Conservation (phyloP, 495 filamentous ascomycete genomes). For the Neurospora sublineolata region DNA sequence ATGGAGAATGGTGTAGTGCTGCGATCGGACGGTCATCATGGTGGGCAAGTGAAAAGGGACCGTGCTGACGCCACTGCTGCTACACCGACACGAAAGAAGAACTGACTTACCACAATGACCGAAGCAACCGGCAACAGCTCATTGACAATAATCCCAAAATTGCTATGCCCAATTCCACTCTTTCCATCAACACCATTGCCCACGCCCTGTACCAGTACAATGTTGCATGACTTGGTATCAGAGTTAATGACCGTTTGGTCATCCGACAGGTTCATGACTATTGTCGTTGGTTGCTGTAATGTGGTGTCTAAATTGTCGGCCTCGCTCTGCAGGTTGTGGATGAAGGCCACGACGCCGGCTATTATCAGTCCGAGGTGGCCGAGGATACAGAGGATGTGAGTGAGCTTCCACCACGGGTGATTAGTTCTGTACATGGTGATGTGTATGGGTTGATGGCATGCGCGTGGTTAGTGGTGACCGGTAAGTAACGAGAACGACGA, state of each 20-base stretch:
- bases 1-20: background rate
- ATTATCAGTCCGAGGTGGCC: constrained; percentile 15
- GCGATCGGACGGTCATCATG: background rate
- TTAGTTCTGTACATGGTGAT: constrained; percentile 20
- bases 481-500: background rate
- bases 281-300: background rate
- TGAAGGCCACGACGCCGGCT: constrained; percentile 8
- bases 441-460: background rate
- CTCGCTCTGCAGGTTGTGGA: constrained; percentile 9
- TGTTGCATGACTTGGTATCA: background rate
- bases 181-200: background rate
- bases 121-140: background rate
- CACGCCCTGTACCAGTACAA: background rate
- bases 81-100: background rate
- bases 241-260: background rate
- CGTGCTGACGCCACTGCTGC: background rate
- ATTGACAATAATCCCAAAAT: background rate
- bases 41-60: background rate
- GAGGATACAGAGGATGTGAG: constrained; percentile 16
- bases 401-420: constrained; percentile 19
- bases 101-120: background rate
- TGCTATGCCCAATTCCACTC: background rate
- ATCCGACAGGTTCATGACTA: background rate
- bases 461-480: background rate
- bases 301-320: background rate